Base-by-base conservation (phyloP, 306 rosid genomes). In the Trifolium subterraneum region DNA sequence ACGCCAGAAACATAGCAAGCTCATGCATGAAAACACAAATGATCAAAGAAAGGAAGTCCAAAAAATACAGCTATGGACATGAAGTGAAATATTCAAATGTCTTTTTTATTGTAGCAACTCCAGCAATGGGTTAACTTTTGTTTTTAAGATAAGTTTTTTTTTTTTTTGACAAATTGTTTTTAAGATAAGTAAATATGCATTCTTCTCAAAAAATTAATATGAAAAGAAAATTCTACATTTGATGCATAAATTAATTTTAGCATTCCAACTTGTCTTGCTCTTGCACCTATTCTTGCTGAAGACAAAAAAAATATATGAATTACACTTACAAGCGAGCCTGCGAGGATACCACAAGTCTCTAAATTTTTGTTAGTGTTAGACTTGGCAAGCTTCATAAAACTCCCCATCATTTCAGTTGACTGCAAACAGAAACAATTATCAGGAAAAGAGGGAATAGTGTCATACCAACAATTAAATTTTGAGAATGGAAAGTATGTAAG, bases 301-400 rank as follows among this genome's bases (percentile, higher is more conserved):
- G 38, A 27, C 45, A 23, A 38, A 61, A 23, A 54, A 42, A 31
- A 52, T n/a, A 42, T 58, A 31, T 63, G 41, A 71, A 65, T 60
- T 79, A 50, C 59, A 88, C 98, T 86, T 89, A 93, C 98, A 81
- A 93, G 98, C 58, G 87, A 81, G 74, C 98, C 98, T 3, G 96
- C 98, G 51, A 93, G 94, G 78, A 93, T 72, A 31, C 98, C 98
- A 70, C 98, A 93, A 64, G 98, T 93, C 83, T 91, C 98, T 75
- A 93, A 87, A 88, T 91, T 83, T 80, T 79, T 93, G 25, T 87
- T 74, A 35, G 97, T 93, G 80, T 93, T 93, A 48, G 91, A 88
- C 88, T 88, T 89, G 45, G 98, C 97, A 66, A 93, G 88, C 84
- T 82, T 93, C 96, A 93, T 84, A 84, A 93, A 93, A 76, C 68